Percentiles rank a stretch among this genome's conserved stretches.
phyloP scores from a whole-genome alignment of 2,329 filamentous ascomycete species.

The Amphichorda felina region DNA sequence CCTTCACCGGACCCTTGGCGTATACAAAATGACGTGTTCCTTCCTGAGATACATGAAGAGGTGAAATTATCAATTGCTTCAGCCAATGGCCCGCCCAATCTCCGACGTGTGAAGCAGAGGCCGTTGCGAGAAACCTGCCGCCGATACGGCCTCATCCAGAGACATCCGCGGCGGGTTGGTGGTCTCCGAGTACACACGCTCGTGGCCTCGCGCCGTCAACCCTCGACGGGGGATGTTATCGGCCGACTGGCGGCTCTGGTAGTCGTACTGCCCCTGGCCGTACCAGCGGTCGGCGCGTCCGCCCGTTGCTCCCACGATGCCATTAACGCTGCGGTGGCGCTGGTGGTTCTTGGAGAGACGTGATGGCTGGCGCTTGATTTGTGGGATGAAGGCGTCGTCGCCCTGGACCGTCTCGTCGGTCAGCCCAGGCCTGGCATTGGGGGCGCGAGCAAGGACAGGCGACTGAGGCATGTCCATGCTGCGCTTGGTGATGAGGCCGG shows the following conservation, averaged over 20 bases:
- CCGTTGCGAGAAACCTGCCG: constrained; percentile 35
- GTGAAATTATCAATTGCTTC: no score
- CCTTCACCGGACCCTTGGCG: no score
- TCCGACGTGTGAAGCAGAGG: constrained; percentile 31
- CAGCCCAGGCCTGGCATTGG: constrained; percentile 49
- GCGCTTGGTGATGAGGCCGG: constrained; percentile 15
- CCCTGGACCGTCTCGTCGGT: constrained; percentile 51
- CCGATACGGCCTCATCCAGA: constrained; percentile 24
- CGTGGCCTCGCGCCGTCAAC: constrained; percentile 3
- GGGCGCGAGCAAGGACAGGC: constrained; percentile 44
- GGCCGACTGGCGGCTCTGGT: constrained; percentile 18
- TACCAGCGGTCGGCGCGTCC: constrained; percentile 26
- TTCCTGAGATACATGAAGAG: no score
- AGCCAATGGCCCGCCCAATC: constrained; percentile 45
- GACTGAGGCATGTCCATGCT: constrained; percentile 34
- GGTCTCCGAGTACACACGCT: constrained; percentile 23
- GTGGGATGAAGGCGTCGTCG: constrained; percentile 44
- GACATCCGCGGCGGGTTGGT: constrained; percentile 30
- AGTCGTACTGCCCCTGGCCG: constrained; percentile 19
- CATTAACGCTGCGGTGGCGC: constrained; percentile 2
- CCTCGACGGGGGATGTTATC: constrained; percentile 12
- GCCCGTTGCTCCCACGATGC: neutral
- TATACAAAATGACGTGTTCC: no score
- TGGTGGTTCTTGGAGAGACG: constrained; percentile 33
- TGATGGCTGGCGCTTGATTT: constrained; percentile 38